Percentiles rank a stretch among this genome's conserved stretches.
Conservation (phyloP, 2,329 filamentous ascomycete species). For the Calonectria leucothoes region DNA sequence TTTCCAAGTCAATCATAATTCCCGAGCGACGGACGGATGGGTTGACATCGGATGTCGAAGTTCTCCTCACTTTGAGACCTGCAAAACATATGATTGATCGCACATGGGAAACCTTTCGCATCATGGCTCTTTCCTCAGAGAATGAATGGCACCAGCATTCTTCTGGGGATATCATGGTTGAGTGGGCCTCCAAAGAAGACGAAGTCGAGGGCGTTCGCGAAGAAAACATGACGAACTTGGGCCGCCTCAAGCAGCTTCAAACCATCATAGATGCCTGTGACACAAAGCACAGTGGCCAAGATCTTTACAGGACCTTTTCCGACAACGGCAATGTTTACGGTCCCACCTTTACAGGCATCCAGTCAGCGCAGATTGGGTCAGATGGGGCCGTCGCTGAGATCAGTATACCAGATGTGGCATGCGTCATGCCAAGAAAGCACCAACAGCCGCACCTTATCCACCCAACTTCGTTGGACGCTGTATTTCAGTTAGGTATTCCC, state of each 20-base stretch:
- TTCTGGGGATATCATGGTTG: slow-evolving; percentile 19
- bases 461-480: slow-evolving; percentile 48
- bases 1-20: slow-evolving; percentile 29
- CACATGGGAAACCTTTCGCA: slow-evolving; percentile 24
- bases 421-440: slow-evolving; percentile 36
- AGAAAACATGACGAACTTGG: neutral
- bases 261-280: slow-evolving; percentile 21
- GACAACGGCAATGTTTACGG: slow-evolving; percentile 27
- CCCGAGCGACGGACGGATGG: slow-evolving; percentile 25
- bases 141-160: slow-evolving; percentile 27
- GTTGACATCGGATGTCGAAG: slow-evolving; percentile 21
- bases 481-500: slow-evolving; percentile 43
- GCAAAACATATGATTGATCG: slow-evolving; percentile 14
- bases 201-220: slow-evolving; percentile 25
- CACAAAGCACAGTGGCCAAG: neutral
- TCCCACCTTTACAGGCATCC: slow-evolving; percentile 18
- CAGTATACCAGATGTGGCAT: slow-evolving; percentile 21
- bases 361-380: slow-evolving; percentile 16
- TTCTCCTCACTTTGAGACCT: slow-evolving; percentile 23
- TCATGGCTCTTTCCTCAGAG: slow-evolving; percentile 21
- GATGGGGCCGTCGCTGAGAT: slow-evolving; percentile 11
- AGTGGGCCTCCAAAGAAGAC: slow-evolving; percentile 15
- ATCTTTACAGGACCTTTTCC: slow-evolving; percentile 20
- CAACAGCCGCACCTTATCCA: slow-evolving; percentile 47
- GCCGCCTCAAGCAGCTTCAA: slow-evolving; percentile 16